A percentile compares a stretch with the other conserved stretches of the same genome.
Evolutionary conservation across 805 yeast species (phyloP).

Genomic region (Wickerhamiella hasegawae): DNA sequence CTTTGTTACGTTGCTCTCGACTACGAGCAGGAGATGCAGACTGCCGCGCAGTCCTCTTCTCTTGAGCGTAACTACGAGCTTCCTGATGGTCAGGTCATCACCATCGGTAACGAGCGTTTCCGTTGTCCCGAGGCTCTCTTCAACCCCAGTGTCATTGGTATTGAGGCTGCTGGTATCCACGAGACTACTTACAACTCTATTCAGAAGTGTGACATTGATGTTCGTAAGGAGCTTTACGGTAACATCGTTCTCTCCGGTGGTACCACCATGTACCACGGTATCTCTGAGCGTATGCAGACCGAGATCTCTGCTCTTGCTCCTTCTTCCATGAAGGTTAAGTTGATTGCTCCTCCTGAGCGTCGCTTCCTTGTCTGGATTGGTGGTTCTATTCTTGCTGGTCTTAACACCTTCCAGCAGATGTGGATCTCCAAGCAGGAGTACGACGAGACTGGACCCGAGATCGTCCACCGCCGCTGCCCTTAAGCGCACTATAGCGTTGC

Average conservation of each 20-base stretch:
- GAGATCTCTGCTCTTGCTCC: slow-evolving; percentile 99
- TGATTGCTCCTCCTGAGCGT: slow-evolving; percentile 98
- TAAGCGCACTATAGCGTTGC: no score
- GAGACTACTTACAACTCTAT: slow-evolving; percentile 92
- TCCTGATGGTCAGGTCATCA: slow-evolving; percentile 99
- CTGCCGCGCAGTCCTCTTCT: slow-evolving; percentile 95
- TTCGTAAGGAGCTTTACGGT: slow-evolving; percentile 96
- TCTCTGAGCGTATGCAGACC: slow-evolving; percentile 99
- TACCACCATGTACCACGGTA: slow-evolving; percentile 99
- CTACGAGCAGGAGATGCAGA: slow-evolving; percentile 98
- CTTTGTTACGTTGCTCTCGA: slow-evolving; percentile 98
- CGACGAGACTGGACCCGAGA: slow-evolving; percentile 99
- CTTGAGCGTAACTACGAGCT: slow-evolving; percentile 98
- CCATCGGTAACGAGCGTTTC: slow-evolving; percentile 99
- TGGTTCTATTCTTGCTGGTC: slow-evolving; percentile 97
- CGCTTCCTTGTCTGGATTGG: slow-evolving; percentile 99
- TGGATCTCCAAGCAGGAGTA: slow-evolving; percentile 99
- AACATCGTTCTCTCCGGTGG: slow-evolving; percentile 99
- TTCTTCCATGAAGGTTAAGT: slow-evolving; percentile 98
- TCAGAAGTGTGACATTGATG: slow-evolving; percentile 98
- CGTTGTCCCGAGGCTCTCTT: slow-evolving; percentile 99
- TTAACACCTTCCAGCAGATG: slow-evolving; percentile 99
- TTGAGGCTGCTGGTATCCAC: slow-evolving; percentile 98
- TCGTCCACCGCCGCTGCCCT: slow-evolving; percentile 93
- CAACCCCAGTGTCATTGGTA: slow-evolving; percentile 85